These are phyloP conservation scores for Penicillium diatomitis DNA, from an alignment of 495 filamentous ascomycete genomes.

Conservation along the genomic window DNA sequence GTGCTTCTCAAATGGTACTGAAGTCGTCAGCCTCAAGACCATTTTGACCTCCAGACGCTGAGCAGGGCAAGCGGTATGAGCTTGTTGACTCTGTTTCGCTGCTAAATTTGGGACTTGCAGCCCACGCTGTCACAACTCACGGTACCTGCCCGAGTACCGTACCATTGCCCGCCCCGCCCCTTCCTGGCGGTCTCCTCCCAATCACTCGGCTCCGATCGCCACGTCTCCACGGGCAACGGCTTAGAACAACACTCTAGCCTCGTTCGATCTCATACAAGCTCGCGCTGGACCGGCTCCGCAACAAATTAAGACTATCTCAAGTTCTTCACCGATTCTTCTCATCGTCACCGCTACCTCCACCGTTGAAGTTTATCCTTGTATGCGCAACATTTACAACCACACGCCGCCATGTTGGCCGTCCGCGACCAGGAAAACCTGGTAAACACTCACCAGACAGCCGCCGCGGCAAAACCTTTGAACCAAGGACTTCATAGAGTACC, in stretches of 20 bases:
- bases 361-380: neutral
- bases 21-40: too few relatives aligned
- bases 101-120: neutral
- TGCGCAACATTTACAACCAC: conserved; percentile 15
- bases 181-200: neutral
- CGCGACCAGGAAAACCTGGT: conserved; percentile 87
- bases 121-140: neutral
- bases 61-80: too few relatives aligned
- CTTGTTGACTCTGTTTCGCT: too few relatives aligned
- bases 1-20: neutral
- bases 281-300: neutral
- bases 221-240: conserved; percentile 43
- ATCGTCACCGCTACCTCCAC: neutral
- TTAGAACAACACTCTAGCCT: conserved; percentile 24
- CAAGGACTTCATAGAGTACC: conserved; percentile 51
- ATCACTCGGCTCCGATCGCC: conserved; percentile 19
- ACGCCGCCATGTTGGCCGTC: conserved; percentile 61
- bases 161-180: conserved; percentile 9
- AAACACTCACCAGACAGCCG: conserved; percentile 63
- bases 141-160: conserved; percentile 6
- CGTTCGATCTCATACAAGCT: conserved; percentile 1
- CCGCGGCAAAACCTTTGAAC: conserved; percentile 72
- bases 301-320: neutral
- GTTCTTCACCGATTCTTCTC: conserved; percentile 2
- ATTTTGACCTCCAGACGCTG: too few relatives aligned